Conservation (phyloP, 768 basidiomycete species). For the Hygrophoropsis aurantiaca region DNA sequence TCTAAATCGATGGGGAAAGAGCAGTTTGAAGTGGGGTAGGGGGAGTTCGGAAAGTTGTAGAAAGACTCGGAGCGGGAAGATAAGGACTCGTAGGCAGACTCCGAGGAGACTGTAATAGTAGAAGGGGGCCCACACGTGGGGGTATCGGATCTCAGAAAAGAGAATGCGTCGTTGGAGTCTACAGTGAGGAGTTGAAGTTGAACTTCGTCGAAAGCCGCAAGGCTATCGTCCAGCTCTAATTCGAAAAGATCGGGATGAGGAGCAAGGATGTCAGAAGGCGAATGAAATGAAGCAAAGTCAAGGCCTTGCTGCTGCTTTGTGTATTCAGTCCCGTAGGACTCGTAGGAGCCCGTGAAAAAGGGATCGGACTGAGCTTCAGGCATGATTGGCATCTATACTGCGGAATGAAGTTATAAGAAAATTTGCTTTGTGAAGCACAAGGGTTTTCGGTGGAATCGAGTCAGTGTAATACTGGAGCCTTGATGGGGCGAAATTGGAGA, state of each 20-base stretch:
- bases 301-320: constrained; percentile 44
- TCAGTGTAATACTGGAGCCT: constrained; percentile 4
- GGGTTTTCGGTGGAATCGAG: too few species aligned
- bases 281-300: constrained; percentile 70
- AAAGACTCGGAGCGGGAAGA: constrained; percentile 70
- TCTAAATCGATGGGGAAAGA: constrained; percentile 67
- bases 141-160: constrained; percentile 60
- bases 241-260: constrained; percentile 84
- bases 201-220: constrained; percentile 65
- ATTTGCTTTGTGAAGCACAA: not conserved
- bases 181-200: constrained; percentile 64
- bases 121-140: constrained; percentile 73
- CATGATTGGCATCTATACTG: constrained; percentile 26
- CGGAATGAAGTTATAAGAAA: constrained; percentile 19
- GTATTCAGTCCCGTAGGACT: constrained; percentile 37
- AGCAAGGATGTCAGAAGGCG: constrained; percentile 68
- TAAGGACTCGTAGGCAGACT: constrained; percentile 70
- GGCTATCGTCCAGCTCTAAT: constrained; percentile 71
- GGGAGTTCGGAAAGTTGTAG: constrained; percentile 62
- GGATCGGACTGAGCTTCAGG: constrained; percentile 30
- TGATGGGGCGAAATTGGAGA: constrained; percentile 7
- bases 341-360: constrained; percentile 29
- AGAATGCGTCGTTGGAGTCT: constrained; percentile 64
- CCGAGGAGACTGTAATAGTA: constrained; percentile 75
- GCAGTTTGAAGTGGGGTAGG: constrained; percentile 45